Evolutionary conservation across 306 rosid genomes (phyloP).

Genomic region (Glycyrrhiza uralensis): DNA sequence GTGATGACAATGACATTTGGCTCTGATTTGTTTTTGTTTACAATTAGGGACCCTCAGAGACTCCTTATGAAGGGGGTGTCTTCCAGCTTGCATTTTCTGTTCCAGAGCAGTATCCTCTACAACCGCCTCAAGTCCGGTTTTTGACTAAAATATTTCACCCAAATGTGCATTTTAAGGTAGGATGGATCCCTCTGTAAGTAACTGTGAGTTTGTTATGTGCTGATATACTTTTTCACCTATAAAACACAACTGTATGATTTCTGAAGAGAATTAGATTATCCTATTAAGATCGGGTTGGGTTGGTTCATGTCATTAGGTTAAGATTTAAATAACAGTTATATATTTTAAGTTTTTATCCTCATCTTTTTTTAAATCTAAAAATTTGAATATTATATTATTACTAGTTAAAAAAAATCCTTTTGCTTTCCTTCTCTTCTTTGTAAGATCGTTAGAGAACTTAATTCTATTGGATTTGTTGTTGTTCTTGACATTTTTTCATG

Average conservation of each 20-base stretch:
- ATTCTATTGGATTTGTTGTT: neutral
- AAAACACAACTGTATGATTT: neutral
- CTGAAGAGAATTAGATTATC: neutral
- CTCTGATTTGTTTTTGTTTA: conserved; percentile 8
- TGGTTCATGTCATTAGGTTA: no score
- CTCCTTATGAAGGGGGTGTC: conserved; percentile 92
- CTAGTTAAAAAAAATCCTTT: no score
- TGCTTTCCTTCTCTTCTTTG: conserved; percentile 21
- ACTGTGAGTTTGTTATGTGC: neutral
- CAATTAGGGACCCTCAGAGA: conserved; percentile 92
- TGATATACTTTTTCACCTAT: neutral
- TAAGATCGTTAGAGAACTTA: neutral
- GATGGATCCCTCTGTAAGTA: neutral
- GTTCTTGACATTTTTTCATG: conserved; percentile 10
- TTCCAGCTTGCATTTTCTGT: conserved; percentile 95
- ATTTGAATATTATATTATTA: no score
- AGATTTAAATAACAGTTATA: no score
- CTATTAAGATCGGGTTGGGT: neutral
- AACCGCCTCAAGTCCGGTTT: conserved; percentile 98
- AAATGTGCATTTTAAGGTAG: conserved; percentile 95
- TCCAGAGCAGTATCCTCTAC: conserved; percentile 92
- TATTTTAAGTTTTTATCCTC: no score
- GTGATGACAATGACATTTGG: neutral
- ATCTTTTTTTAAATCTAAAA: no score
- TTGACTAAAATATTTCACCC: conserved; percentile 97